These are phyloP conservation scores for Canariomyces notabilis DNA, from an alignment of 2,329 filamentous ascomycete genomes.

Conservation along the genomic window DNA sequence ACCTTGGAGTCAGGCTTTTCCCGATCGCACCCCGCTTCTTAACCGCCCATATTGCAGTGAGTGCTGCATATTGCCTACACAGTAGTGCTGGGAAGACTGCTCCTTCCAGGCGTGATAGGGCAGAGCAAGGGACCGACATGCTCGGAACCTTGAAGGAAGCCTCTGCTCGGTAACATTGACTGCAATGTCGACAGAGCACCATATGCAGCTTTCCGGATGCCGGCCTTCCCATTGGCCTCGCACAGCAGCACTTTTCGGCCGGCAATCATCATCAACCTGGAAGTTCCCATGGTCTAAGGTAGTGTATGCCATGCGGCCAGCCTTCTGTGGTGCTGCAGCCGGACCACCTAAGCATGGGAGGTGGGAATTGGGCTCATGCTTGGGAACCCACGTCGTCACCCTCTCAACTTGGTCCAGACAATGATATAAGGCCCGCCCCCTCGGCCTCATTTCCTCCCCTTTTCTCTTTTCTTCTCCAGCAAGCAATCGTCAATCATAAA, in stretches of 20 bases:
- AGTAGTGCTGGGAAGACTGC: constrained; percentile 17
- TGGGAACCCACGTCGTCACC: constrained; percentile 27
- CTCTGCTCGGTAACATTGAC: constrained; percentile 25
- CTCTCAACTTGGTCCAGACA: constrained; percentile 29
- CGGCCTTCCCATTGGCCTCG: constrained; percentile 25
- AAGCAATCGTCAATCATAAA: constrained; percentile 56
- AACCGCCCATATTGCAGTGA: constrained; percentile 39
- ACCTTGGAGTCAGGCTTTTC: not conserved
- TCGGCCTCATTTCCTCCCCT: constrained; percentile 36
- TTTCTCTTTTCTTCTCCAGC: constrained; percentile 55
- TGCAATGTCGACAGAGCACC: constrained; percentile 11
- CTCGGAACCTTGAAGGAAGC: constrained; percentile 1
- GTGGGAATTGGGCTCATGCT: constrained; percentile 23
- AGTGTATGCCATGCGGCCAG: constrained; percentile 19
- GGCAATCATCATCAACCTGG: constrained; percentile 20
- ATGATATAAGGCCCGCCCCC: constrained; percentile 38
- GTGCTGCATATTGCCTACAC: constrained; percentile 30
- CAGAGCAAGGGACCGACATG: constrained; percentile 10
- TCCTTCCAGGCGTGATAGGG: constrained; percentile 15
- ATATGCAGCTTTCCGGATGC: constrained; percentile 11
- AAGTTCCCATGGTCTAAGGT: too few species aligned
- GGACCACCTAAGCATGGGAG: too few species aligned
- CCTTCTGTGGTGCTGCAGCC: constrained; percentile 21
- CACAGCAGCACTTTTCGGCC: constrained; percentile 15
- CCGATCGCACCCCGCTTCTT: constrained; percentile 23